Conservation (phyloP, 371 early-diverging fungal species). For the Mucor saturninus region DNA sequence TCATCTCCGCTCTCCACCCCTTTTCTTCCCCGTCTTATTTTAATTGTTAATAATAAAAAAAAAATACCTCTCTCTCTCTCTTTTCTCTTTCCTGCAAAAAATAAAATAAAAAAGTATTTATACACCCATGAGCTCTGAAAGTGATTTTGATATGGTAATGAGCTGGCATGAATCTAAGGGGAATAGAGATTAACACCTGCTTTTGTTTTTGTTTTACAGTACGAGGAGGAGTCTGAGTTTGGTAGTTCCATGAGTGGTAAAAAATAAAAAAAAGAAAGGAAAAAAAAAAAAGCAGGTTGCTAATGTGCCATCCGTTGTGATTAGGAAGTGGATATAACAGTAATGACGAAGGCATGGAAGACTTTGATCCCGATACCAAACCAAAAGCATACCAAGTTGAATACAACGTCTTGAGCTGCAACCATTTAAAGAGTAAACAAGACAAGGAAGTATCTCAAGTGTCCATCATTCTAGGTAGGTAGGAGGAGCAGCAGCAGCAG, state of each 20-base stretch:
- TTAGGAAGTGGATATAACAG: constrained; percentile 39
- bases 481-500: not conserved
- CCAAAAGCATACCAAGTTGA: constrained; percentile 51
- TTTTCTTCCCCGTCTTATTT: not conserved
- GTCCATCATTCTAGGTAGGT: constrained; percentile 47
- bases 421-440: constrained; percentile 37
- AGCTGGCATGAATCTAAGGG: too few species aligned
- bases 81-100: not conserved
- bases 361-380: constrained; percentile 36
- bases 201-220: constrained; percentile 3
- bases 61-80: constrained; percentile 1
- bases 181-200: not conserved
- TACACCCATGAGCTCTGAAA: constrained; percentile 27
- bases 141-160: constrained; percentile 35
- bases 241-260: constrained; percentile 41
- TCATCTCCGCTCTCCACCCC: not conserved
- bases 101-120: not conserved
- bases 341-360: constrained; percentile 38
- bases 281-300: not conserved
- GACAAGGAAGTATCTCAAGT: constrained; percentile 52
- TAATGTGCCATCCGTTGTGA: too few species aligned
- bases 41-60: not conserved
- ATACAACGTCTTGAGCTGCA: constrained; percentile 34
- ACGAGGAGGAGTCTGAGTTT: constrained; percentile 37
- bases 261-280: not conserved